These are phyloP conservation scores for Clitocybe nebularis DNA, from an alignment of 1,284 basidiomycete genomes.

Conservation along the genomic window DNA sequence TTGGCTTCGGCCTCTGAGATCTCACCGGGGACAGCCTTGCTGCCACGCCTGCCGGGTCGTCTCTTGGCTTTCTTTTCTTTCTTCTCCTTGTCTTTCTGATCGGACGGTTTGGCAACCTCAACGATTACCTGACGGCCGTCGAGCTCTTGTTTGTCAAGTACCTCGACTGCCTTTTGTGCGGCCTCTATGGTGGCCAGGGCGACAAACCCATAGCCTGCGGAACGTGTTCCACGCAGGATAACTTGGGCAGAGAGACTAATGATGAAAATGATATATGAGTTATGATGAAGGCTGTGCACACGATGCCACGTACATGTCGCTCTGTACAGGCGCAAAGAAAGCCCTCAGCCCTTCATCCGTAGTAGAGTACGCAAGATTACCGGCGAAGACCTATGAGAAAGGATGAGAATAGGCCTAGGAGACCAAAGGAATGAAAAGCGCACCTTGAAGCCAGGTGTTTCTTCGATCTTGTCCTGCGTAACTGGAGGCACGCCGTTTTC, in stretches of 20 bases:
- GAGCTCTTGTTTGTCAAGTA: conserved; percentile 84
- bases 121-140: conserved; percentile 84
- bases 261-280: conserved; percentile 13
- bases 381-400: conserved; percentile 64
- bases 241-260: conserved; percentile 71
- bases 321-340: conserved; percentile 80
- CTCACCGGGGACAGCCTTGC: conserved; percentile 80
- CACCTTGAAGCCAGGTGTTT: conserved; percentile 75
- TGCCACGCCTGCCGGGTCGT: conserved; percentile 74
- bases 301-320: conserved; percentile 69
- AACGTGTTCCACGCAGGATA: conserved; percentile 75
- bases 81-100: conserved; percentile 80
- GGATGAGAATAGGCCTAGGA: conserved; percentile 18
- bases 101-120: conserved; percentile 85
- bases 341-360: conserved; percentile 87
- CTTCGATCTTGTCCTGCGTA: conserved; percentile 66
- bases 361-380: conserved; percentile 84
- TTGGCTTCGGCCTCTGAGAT: conserved; percentile 82
- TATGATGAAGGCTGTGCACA: conserved; percentile 33
- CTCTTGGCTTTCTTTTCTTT: conserved; percentile 74
- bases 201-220: conserved; percentile 91
- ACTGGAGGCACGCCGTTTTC: conserved; percentile 77
- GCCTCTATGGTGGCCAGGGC: conserved; percentile 77
- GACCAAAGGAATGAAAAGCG: conserved; percentile 15
- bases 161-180: conserved; percentile 82